Evolutionary conservation across 2,329 filamentous ascomycete species (phyloP), one percentile per base, ranked within the genome.

Genomic region (Aspergillus fijiensis): DNA sequence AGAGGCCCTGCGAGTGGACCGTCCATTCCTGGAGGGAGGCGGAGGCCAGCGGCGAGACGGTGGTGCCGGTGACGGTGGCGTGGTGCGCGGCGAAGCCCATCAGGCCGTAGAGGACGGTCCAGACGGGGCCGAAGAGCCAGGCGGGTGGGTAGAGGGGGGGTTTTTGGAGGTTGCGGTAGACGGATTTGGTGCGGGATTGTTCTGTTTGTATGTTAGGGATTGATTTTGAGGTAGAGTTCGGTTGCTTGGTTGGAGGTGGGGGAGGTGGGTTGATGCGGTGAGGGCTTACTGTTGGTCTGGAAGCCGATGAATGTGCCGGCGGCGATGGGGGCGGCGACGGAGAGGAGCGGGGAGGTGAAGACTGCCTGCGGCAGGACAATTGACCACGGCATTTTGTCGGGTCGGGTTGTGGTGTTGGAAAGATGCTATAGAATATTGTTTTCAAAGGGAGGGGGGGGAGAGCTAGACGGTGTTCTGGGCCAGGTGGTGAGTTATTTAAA

Each of bases 31-130:
- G 81, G n/a, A 84, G 85, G 45, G 78, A 74, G 31, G 83, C 79
- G 39, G 82, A 47, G 3, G 60, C 39, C 2, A 23, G 19, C 7
- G 4, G 79, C 42, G 83, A 72, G n/a, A 87, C 86, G 6, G 82
- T 81, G 54, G 87, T 83, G 51, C 88, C 88, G 11, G 79, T 80
- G 21, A 77, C 84, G 71, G 90, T 87, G 57, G 90, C 91, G 50
- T 91, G 89, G 77, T 96, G 88, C 39, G 92, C 88, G 23, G 91
- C 89, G 76, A 95, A 97, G 60, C 94, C 94, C 91, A 96, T 97
- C 21, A 90, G 75, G 2, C 80, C 79, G 70, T 87, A 87, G 16
- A 88, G 77, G 3, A 77, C 63, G 9, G 84, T 85, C 85, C 85
- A 87, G 56, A 81, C 80, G 11, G 85, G 84, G 2, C 81, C 83